A percentile compares a stretch with the other conserved stretches of the same genome.
phyloP scores from a whole-genome alignment of 2,329 filamentous ascomycete species.

The Colletotrichum horii region DNA sequence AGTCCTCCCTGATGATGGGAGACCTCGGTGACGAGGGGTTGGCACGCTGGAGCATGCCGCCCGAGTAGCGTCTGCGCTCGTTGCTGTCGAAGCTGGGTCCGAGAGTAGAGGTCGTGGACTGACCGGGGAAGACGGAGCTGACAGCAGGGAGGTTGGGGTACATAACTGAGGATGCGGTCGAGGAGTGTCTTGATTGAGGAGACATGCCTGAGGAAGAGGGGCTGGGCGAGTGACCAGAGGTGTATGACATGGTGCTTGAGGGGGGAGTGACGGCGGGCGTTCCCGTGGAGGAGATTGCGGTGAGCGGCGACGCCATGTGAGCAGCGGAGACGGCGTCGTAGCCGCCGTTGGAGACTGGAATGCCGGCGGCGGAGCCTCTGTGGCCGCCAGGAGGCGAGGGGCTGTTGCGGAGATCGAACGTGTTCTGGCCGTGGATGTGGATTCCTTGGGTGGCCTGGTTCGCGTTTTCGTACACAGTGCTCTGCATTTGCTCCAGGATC shows the following conservation, averaged over 20 bases:
- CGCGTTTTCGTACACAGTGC: conserved; percentile 92
- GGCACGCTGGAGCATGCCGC: conserved; percentile 69
- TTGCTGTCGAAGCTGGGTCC: conserved; percentile 70
- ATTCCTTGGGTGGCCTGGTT: conserved; percentile 82
- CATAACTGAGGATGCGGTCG: conserved; percentile 65
- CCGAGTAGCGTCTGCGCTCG: conserved; percentile 69
- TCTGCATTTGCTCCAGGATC: conserved; percentile 94
- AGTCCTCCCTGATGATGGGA: conserved; percentile 39
- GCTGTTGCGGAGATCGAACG: conserved; percentile 62
- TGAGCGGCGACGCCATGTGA: conserved; percentile 67
- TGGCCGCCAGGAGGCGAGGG: conserved; percentile 54
- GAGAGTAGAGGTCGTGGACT: conserved; percentile 73
- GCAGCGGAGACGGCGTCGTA: conserved; percentile 53
- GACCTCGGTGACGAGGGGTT: conserved; percentile 47
- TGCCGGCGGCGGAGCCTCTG: conserved; percentile 36
- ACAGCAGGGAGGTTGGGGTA: conserved; percentile 79
- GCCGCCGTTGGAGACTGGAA: conserved; percentile 38
- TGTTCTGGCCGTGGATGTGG: conserved; percentile 75
- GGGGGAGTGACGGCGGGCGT: conserved; percentile 81
- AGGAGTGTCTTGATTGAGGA: conserved; percentile 67
- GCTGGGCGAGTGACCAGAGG: conserved; percentile 76
- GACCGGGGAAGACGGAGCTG: conserved; percentile 70
- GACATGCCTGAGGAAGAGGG: conserved; percentile 75
- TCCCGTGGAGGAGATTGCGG: conserved; percentile 64
- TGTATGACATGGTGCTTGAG: conserved; percentile 77